These are phyloP conservation scores for Bothriochloa decipiens DNA, from an alignment of 176 grass and related monocot species.

Conservation along the genomic window DNA sequence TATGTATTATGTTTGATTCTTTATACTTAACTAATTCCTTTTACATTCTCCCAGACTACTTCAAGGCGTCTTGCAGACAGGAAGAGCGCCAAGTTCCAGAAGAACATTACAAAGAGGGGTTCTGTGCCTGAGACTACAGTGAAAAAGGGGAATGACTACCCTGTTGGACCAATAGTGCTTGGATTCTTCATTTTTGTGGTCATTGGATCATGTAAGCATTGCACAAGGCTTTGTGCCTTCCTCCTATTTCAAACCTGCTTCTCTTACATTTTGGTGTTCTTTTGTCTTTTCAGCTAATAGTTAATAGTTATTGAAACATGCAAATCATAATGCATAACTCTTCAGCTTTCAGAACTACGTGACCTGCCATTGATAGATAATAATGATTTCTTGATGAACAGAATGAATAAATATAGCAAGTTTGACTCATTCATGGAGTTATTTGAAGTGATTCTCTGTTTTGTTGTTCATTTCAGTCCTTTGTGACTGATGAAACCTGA, in stretches of 20 bases:
- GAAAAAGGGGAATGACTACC: conserved; percentile 67
- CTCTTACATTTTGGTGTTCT: background rate
- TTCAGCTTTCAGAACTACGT: background rate
- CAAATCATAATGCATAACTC: background rate
- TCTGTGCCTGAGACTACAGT: conserved; percentile 58
- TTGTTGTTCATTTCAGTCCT: background rate
- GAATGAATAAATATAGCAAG: background rate
- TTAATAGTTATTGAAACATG: background rate
- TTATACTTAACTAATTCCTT: conserved; percentile 24
- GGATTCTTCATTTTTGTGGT: conserved; percentile 72
- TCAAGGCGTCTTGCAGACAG: conserved; percentile 65
- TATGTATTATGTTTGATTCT: background rate
- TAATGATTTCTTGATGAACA: conserved; percentile 5
- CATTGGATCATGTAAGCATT: conserved; percentile 61
- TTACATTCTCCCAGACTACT: conserved; percentile 51
- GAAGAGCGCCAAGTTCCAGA: conserved; percentile 66
- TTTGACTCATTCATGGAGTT: background rate
- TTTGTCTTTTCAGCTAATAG: background rate
- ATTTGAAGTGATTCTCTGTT: background rate
- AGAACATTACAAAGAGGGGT: conserved; percentile 58
- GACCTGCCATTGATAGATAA: background rate
- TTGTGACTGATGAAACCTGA: background rate
- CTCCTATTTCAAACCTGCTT: background rate
- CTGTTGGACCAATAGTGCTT: conserved; percentile 63
- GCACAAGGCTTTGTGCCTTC: background rate